Conservation (phyloP, 208 protist genomes). For the Acanthamoeba castellanii region DNA sequence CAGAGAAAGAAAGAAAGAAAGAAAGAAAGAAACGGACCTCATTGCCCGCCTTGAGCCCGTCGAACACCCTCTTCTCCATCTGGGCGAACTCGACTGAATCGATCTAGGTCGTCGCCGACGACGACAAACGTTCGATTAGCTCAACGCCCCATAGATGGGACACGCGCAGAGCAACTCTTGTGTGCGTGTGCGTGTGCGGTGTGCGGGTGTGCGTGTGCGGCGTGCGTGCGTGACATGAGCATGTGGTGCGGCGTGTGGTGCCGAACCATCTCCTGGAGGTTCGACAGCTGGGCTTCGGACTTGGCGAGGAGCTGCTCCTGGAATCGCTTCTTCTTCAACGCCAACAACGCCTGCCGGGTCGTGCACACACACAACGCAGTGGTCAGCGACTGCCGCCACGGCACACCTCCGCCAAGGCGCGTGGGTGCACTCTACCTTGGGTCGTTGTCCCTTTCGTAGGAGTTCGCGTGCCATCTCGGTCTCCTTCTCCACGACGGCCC, state of each 20-base stretch:
- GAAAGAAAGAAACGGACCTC: background rate
- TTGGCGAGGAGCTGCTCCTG: conserved; percentile 81
- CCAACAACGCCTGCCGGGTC: conserved; percentile 76
- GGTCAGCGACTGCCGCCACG: background rate
- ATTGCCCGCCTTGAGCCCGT: conserved; percentile 81
- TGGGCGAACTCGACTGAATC: conserved; percentile 83
- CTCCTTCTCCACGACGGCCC: conserved; percentile 81
- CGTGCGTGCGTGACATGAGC: too few species aligned
- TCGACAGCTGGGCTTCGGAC: conserved; percentile 78
- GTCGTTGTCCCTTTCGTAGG: conserved; percentile 69
- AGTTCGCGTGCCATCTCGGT: conserved; percentile 81
- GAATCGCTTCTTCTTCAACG: conserved; percentile 86
- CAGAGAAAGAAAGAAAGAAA: too few species aligned
- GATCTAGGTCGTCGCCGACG: background rate
- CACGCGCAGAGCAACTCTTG: background rate
- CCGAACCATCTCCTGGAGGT: conserved; percentile 82
- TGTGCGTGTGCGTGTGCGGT: background rate
- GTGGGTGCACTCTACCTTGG: background rate
- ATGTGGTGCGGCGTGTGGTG: too few species aligned
- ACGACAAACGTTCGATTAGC: background rate
- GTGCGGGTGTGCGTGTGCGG: background rate
- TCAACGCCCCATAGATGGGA: background rate
- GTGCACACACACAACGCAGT: background rate
- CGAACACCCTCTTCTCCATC: conserved; percentile 81
- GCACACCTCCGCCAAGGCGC: background rate